phyloP scores from a whole-genome alignment of 2,329 filamentous ascomycete species.

The Periconia macrospinosa region DNA sequence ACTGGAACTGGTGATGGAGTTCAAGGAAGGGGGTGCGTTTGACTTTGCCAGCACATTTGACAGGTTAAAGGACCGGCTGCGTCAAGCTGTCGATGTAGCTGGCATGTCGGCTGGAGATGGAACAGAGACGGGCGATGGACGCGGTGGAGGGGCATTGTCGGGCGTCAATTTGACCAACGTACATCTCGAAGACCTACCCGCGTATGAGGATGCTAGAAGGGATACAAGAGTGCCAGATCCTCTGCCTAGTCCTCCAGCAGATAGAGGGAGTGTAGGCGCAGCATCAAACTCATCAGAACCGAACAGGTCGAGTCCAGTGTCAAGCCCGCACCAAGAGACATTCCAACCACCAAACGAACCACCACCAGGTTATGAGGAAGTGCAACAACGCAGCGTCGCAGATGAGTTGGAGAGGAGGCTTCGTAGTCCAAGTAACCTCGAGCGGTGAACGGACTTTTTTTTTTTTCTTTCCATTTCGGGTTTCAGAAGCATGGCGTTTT shows the following conservation, averaged over 20 bases:
- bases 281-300: constrained; percentile 20
- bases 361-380: constrained; percentile 89
- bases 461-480: not conserved
- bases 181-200: constrained; percentile 83
- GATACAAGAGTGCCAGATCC: constrained; percentile 39
- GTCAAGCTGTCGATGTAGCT: constrained; percentile 77
- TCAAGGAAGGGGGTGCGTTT: constrained; percentile 93
- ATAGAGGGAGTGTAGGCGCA: constrained; percentile 16
- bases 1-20: constrained; percentile 81
- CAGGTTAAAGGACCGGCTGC: constrained; percentile 78
- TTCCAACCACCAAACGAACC: constrained; percentile 68
- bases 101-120: constrained; percentile 53
- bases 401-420: constrained; percentile 66
- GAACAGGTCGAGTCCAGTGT: constrained; percentile 33
- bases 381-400: constrained; percentile 77
- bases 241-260: constrained; percentile 22
- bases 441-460: not conserved
- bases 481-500: constrained; percentile 3
- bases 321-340: constrained; percentile 33
- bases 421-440: constrained; percentile 19
- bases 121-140: constrained; percentile 31
- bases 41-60: constrained; percentile 86
- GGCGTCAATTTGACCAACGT: constrained; percentile 64
- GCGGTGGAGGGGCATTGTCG: constrained; percentile 45
- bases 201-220: constrained; percentile 69